A percentile compares a stretch with the other conserved stretches of the same genome.
These are phyloP conservation scores for Thraustochytrium striatum DNA, from an alignment of 352 stramenopile species.

Conservation along the genomic window DNA sequence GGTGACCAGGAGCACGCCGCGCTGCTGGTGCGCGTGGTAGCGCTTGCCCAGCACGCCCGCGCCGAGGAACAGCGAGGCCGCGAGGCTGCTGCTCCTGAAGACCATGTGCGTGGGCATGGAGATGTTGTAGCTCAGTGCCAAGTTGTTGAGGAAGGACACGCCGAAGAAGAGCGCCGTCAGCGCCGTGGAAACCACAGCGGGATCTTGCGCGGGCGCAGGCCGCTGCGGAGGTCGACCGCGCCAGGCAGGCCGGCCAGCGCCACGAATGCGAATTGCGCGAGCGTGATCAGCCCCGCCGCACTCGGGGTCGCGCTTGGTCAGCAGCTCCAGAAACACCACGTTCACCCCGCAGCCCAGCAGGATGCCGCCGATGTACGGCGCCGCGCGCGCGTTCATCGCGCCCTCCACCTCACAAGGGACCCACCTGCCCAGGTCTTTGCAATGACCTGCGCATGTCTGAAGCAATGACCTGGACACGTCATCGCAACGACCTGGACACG, in stretches of 20 bases:
- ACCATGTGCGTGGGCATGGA: constrained; percentile 49
- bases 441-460: no score
- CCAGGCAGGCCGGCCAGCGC: background rate
- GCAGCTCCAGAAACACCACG: constrained; percentile 41
- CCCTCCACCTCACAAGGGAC: no score
- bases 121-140: constrained; percentile 47
- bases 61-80: constrained; percentile 39
- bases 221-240: background rate
- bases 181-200: constrained; percentile 23
- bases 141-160: constrained; percentile 46
- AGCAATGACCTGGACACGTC: no score
- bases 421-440: no score
- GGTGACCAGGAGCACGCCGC: constrained; percentile 30
- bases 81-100: constrained; percentile 25
- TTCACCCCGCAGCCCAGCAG: constrained; percentile 36
- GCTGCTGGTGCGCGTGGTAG: constrained; percentile 21
- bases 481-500: no score
- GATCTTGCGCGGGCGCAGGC: background rate
- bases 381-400: no score
- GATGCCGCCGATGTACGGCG: constrained; percentile 4
- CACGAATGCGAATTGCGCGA: constrained; percentile 37
- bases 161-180: constrained; percentile 31
- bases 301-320: constrained; percentile 24
- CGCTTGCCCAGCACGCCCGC: background rate
- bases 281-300: constrained; percentile 32